These are phyloP conservation scores for Oryza longistaminata DNA, from an alignment of 176 grass and related monocot species.

Conservation along the genomic window DNA sequence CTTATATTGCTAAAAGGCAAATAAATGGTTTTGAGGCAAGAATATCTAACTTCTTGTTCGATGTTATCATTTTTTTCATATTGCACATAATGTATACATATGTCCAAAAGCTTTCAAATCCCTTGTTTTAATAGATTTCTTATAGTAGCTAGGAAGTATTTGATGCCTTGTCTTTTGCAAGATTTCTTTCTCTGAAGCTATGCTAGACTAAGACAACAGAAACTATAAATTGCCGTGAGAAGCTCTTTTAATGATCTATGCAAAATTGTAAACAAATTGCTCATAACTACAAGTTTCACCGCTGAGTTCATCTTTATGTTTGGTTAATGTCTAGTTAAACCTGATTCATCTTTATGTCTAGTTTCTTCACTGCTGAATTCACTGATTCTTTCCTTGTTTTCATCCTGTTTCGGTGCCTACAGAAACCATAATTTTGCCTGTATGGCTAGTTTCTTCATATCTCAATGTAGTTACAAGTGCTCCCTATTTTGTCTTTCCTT, in stretches of 20 bases:
- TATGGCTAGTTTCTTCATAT: not conserved
- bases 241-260: not conserved
- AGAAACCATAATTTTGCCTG: conserved; percentile 3
- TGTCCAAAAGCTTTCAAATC: conserved; percentile 4
- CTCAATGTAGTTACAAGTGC: not conserved
- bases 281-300: not conserved
- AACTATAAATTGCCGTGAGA: not conserved
- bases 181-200: not conserved
- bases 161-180: not conserved
- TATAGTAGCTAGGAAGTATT: not conserved
- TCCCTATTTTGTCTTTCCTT: not conserved
- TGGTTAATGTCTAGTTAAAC: no score
- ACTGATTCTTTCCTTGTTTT: not conserved
- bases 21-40: conserved; percentile 65
- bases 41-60: conserved; percentile 21
- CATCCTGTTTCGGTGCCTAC: not conserved
- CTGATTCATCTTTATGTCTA: not conserved
- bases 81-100: not conserved
- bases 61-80: conserved; percentile 27
- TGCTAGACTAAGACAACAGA: not conserved
- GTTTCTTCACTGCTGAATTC: not conserved
- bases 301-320: not conserved
- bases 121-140: conserved; percentile 15
- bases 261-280: conserved; percentile 3
- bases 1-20: conserved; percentile 60